Conservation (phyloP, 2,329 filamentous ascomycete species). For the Fusarium tuaranense region DNA sequence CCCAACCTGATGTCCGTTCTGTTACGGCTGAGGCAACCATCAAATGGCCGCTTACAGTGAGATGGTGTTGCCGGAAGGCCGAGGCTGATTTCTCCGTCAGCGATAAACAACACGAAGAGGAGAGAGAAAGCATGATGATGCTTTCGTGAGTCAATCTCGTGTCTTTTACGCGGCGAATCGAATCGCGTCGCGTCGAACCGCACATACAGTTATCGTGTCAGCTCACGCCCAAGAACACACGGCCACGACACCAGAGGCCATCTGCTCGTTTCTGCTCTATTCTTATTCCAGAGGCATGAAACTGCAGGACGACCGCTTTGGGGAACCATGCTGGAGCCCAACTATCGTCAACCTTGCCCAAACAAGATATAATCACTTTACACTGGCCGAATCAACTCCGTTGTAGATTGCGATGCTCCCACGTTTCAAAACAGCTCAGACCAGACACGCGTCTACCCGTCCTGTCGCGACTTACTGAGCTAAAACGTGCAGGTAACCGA, state of each 20-base stretch:
- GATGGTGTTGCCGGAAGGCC: constrained; percentile 11
- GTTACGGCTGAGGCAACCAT: constrained; percentile 18
- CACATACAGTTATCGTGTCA: constrained; percentile 14
- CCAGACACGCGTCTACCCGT: constrained; percentile 27
- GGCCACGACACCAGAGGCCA: constrained; percentile 25
- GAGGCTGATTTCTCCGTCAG: constrained; percentile 23
- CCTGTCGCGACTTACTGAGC: constrained; percentile 23
- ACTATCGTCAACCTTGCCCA: constrained; percentile 10
- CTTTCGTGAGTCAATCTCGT: constrained; percentile 22
- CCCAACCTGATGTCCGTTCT: not conserved
- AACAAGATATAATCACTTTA: constrained; percentile 11
- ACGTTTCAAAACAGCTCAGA: constrained; percentile 40
- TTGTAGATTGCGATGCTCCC: constrained; percentile 28
- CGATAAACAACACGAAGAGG: not conserved
- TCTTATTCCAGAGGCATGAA: constrained; percentile 35
- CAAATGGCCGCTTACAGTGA: constrained; percentile 35
- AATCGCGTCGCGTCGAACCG: constrained; percentile 28
- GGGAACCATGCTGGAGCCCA: constrained; percentile 16
- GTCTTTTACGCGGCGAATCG: constrained; percentile 11
- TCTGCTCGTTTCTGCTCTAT: constrained; percentile 15
- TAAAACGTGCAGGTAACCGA: constrained; percentile 44
- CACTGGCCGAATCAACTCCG: constrained; percentile 8
- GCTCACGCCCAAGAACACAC: constrained; percentile 20
- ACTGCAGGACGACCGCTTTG: constrained; percentile 26
- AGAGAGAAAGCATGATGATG: constrained; percentile 12